Percentiles rank a stretch among this genome's conserved stretches.
Evolutionary conservation across 345 rosid genomes (phyloP).

Genomic region (Lepidium didymum): DNA sequence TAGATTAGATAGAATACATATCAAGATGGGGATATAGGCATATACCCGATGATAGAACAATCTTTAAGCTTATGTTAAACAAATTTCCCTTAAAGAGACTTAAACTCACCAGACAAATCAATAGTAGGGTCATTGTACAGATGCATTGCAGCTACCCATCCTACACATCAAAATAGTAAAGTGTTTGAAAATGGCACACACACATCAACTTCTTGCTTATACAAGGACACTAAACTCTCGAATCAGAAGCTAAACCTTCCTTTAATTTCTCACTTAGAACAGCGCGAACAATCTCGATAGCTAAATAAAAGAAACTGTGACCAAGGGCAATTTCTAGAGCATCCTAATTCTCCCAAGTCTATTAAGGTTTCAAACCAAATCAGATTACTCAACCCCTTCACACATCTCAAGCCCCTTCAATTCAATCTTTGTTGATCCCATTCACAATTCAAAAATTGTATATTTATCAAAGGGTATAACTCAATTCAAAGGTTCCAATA

Average conservation of each 20-base stretch:
- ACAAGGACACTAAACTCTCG: background rate
- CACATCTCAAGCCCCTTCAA: background rate
- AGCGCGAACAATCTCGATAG: background rate
- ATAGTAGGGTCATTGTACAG: slow-evolving; percentile 41
- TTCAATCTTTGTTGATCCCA: background rate
- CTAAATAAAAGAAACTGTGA: background rate
- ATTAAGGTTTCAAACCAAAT: background rate
- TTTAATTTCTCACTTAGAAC: background rate
- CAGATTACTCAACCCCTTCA: background rate
- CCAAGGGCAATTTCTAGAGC: background rate
- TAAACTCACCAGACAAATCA: slow-evolving; percentile 64
- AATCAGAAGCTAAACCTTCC: background rate
- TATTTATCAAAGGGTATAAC: background rate
- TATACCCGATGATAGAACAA: background rate
- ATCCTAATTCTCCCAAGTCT: background rate
- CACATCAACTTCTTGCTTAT: background rate
- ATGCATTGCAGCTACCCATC: slow-evolving; percentile 55
- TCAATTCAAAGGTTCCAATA: background rate
- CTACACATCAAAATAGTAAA: slow-evolving; percentile 33
- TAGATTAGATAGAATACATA: background rate
- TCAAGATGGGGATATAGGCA: background rate
- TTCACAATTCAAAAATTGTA: too few species aligned
- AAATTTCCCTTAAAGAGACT: background rate
- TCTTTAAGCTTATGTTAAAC: background rate
- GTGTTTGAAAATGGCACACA: background rate